phyloP scores from a whole-genome alignment of 108 stramenopile species.

The Phaeodactylum tricornutum region DNA sequence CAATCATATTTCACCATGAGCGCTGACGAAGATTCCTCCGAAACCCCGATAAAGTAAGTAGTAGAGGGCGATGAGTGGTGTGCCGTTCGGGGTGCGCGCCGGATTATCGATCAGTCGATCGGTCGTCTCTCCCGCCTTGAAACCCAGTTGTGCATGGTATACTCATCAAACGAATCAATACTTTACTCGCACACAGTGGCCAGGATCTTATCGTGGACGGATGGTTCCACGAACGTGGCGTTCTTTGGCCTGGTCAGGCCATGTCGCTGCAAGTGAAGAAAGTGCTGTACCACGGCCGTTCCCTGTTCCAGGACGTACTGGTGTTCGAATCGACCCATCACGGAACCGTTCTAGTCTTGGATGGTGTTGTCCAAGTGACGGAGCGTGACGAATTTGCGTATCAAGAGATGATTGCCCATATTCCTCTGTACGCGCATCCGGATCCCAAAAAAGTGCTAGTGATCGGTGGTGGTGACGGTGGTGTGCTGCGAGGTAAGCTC shows the following conservation, averaged over 20 bases:
- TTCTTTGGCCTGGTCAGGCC: slow-evolving; percentile 79
- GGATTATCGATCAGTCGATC: too few relatives aligned
- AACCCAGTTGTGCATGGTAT: too few relatives aligned
- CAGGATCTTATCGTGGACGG: slow-evolving; percentile 71
- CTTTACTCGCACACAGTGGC: too few relatives aligned
- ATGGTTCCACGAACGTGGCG: slow-evolving; percentile 84
- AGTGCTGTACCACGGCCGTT: slow-evolving; percentile 64
- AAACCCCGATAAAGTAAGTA: too few relatives aligned
- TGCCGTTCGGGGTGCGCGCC: too few relatives aligned
- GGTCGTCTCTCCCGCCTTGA: too few relatives aligned
- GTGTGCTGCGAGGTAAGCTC: slow-evolving; percentile 90
- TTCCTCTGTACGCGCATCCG: slow-evolving; percentile 89
- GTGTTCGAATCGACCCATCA: slow-evolving; percentile 89
- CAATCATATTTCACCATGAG: too few relatives aligned
- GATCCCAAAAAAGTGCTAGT: slow-evolving; percentile 87
- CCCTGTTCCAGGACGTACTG: slow-evolving; percentile 90
- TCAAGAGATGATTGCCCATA: slow-evolving; percentile 97
- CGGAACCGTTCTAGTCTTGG: slow-evolving; percentile 92
- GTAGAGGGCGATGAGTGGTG: too few relatives aligned
- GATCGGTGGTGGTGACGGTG: slow-evolving; percentile 97
- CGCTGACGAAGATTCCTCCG: too few relatives aligned
- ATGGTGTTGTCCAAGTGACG: slow-evolving; percentile 96
- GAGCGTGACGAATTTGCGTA: slow-evolving; percentile 94
- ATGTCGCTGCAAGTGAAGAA: slow-evolving; percentile 76
- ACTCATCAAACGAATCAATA: too few relatives aligned